Conservation (phyloP, 1,284 basidiomycete species). For the Cutaneotrichosporon dermatis region DNA sequence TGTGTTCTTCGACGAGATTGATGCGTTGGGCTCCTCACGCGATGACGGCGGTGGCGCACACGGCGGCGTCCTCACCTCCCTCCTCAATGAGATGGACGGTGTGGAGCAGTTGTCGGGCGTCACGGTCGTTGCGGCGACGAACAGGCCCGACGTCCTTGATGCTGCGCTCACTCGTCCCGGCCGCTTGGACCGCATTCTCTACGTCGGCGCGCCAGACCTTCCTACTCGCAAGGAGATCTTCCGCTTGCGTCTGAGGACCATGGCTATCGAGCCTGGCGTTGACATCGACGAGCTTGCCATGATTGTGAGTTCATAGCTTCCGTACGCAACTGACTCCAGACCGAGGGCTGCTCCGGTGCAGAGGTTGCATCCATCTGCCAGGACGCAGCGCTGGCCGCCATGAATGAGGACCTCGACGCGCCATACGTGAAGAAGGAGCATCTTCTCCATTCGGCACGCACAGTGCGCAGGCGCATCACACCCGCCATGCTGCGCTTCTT, state of each 20-base stretch:
- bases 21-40: slow-evolving; percentile 81
- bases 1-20: slow-evolving; percentile 97
- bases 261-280: slow-evolving; percentile 71
- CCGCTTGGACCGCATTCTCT: slow-evolving; percentile 88
- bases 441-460: slow-evolving; percentile 68
- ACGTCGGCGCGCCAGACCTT: slow-evolving; percentile 85
- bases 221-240: slow-evolving; percentile 79
- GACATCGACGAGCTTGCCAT: slow-evolving; percentile 66
- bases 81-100: slow-evolving; percentile 98
- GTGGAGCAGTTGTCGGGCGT: slow-evolving; percentile 90
- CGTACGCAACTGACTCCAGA: slow-evolving; percentile 53
- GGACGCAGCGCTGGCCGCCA: slow-evolving; percentile 87
- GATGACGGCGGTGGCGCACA: slow-evolving; percentile 62
- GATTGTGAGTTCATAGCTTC: slow-evolving; percentile 56
- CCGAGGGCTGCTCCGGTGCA: slow-evolving; percentile 92
- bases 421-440: slow-evolving; percentile 67
- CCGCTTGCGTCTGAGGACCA: slow-evolving; percentile 66
- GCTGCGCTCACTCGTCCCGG: slow-evolving; percentile 92
- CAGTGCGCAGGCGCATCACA: slow-evolving; percentile 78
- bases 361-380: slow-evolving; percentile 91
- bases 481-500: slow-evolving; percentile 70
- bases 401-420: slow-evolving; percentile 78
- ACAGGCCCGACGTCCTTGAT: slow-evolving; percentile 89
- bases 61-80: slow-evolving; percentile 80
- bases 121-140: slow-evolving; percentile 92